Percentiles rank a stretch among this genome's conserved stretches.
These are phyloP conservation scores for Ustulina deusta DNA, from an alignment of 2,329 filamentous ascomycete genomes.

Conservation along the genomic window DNA sequence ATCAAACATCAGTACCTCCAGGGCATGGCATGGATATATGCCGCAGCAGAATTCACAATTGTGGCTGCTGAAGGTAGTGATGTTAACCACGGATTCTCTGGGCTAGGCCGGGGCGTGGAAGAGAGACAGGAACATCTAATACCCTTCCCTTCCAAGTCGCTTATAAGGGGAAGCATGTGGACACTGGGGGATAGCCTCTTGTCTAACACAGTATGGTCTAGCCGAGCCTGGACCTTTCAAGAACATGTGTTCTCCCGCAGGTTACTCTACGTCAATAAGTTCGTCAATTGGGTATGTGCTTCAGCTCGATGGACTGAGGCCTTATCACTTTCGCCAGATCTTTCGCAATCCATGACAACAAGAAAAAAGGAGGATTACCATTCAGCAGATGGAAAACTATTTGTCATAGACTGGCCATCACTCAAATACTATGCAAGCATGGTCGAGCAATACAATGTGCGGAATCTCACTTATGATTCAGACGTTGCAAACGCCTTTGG, in stretches of 20 bases:
- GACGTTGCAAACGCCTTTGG: constrained; percentile 21
- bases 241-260: constrained; percentile 27
- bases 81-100: constrained; percentile 23
- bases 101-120: constrained; percentile 11
- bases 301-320: constrained; percentile 23
- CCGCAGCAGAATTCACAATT: constrained; percentile 24
- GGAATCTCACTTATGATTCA: constrained; percentile 19
- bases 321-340: neutral
- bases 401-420: constrained; percentile 26
- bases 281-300: constrained; percentile 22
- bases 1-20: constrained; percentile 13
- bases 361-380: neutral
- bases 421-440: constrained; percentile 19
- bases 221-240: constrained; percentile 29
- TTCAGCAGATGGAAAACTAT: constrained; percentile 7
- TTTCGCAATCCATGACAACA: neutral
- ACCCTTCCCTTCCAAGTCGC: constrained; percentile 23
- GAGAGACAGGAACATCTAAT: constrained; percentile 22
- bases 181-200: constrained; percentile 8
- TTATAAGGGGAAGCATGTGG: constrained; percentile 12
- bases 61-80: constrained; percentile 24
- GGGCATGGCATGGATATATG: constrained; percentile 23
- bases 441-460: constrained; percentile 25
- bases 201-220: constrained; percentile 22
- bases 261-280: constrained; percentile 25